These are phyloP conservation scores for Pythium brachiatum DNA, from an alignment of 352 stramenopile genomes.

Conservation along the genomic window DNA sequence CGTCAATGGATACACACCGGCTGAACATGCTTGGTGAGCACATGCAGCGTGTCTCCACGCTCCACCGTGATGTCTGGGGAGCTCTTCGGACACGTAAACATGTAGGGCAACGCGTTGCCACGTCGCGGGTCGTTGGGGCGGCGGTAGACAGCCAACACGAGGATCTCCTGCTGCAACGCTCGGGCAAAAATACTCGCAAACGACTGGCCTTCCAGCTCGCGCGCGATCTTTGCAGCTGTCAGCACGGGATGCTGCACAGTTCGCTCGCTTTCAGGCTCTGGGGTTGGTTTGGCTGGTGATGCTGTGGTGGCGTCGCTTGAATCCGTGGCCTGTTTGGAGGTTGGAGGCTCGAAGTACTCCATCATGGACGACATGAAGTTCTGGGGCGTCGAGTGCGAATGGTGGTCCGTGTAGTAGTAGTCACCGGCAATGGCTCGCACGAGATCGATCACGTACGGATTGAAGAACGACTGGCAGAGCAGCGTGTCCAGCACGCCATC, in stretches of 20 bases:
- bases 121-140: constrained; percentile 31
- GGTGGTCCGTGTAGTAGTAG: constrained; percentile 39
- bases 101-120: constrained; percentile 51
- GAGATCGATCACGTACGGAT: constrained; percentile 63
- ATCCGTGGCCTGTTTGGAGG: neutral
- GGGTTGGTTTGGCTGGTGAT: neutral
- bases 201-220: constrained; percentile 31
- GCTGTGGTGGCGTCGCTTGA: neutral
- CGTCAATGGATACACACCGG: constrained; percentile 32
- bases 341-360: constrained; percentile 27
- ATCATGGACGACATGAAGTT: constrained; percentile 35
- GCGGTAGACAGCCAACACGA: constrained; percentile 52
- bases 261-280: neutral
- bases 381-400: constrained; percentile 26
- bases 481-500: constrained; percentile 59
- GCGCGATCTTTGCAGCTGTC: constrained; percentile 27
- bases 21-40: constrained; percentile 29
- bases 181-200: constrained; percentile 43
- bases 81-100: constrained; percentile 50
- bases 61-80: constrained; percentile 28
- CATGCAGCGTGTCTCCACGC: constrained; percentile 39
- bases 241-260: constrained; percentile 33
- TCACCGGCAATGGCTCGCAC: constrained; percentile 47
- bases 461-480: constrained; percentile 74
- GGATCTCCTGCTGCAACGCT: constrained; percentile 36